Conservation (phyloP, 73 alveolate genomes). For the Tetrahymena borealis region DNA sequence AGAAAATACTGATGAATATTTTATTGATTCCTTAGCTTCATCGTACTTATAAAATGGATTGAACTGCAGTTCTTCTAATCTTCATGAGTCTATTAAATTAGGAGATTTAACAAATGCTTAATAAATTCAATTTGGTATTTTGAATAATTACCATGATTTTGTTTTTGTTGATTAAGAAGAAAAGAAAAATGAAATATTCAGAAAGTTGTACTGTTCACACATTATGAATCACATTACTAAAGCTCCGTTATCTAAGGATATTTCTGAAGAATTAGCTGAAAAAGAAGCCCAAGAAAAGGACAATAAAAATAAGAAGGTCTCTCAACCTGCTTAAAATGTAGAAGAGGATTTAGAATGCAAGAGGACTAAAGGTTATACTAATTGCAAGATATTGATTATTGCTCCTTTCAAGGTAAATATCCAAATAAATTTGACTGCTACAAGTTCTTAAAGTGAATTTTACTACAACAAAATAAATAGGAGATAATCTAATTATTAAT, state of each 20-base stretch:
- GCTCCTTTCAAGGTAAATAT: constrained; percentile 27
- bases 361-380: constrained; percentile 24
- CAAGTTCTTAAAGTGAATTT: no score
- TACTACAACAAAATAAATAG: no score
- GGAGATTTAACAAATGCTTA: background rate
- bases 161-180: constrained; percentile 31
- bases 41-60: background rate
- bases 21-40: background rate
- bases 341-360: background rate
- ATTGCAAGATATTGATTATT: constrained; percentile 23
- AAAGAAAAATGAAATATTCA: background rate
- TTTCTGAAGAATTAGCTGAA: background rate
- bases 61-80: background rate
- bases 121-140: background rate
- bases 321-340: background rate
- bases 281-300: background rate
- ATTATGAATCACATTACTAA: constrained; percentile 3
- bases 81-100: background rate
- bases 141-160: constrained; percentile 16
- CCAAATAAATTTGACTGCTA: background rate
- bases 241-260: background rate
- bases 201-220: constrained; percentile 15
- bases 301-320: background rate
- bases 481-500: no score
- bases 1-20: constrained; percentile 11